phyloP scores from a whole-genome alignment of 2,329 filamentous ascomycete species.

The Paraconiothyrium brasiliense region DNA sequence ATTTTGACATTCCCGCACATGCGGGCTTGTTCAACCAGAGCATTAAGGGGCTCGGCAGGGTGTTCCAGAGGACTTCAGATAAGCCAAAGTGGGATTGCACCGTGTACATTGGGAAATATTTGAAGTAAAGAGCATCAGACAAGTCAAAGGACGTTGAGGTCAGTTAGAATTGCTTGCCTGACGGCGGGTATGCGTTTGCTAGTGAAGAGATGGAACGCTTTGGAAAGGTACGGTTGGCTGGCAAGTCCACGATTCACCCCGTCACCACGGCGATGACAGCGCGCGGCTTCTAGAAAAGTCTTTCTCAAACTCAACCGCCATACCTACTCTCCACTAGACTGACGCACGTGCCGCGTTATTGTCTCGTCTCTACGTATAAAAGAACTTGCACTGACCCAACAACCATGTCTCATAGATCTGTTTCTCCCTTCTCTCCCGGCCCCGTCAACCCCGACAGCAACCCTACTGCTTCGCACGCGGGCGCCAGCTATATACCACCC shows the following conservation, averaged over 20 bases:
- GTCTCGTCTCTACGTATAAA: background rate
- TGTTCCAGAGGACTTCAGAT: slow-evolving; percentile 23
- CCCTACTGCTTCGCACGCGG: background rate
- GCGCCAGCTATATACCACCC: background rate
- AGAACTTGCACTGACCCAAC: background rate
- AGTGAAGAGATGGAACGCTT: background rate
- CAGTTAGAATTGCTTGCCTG: background rate
- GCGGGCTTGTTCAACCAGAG: slow-evolving; percentile 27
- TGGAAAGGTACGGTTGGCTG: background rate
- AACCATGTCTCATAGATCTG: slow-evolving; percentile 1
- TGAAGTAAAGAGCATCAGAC: background rate
- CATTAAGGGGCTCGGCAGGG: slow-evolving; percentile 25
- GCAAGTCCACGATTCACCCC: background rate
- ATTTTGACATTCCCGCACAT: slow-evolving; percentile 28
- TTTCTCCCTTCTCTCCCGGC: background rate
- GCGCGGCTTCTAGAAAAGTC: background rate
- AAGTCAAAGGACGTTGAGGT: background rate
- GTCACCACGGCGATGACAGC: background rate
- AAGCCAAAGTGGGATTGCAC: slow-evolving; percentile 24
- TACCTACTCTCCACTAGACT: background rate
- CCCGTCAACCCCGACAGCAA: background rate
- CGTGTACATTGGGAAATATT: slow-evolving; percentile 30
- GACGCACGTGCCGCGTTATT: background rate
- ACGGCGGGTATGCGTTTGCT: background rate
- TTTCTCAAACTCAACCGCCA: background rate